Evolutionary conservation across 108 stramenopile species (phyloP), one percentile per base, ranked within the genome.

Genomic region (Thalassiosira profunda): DNA sequence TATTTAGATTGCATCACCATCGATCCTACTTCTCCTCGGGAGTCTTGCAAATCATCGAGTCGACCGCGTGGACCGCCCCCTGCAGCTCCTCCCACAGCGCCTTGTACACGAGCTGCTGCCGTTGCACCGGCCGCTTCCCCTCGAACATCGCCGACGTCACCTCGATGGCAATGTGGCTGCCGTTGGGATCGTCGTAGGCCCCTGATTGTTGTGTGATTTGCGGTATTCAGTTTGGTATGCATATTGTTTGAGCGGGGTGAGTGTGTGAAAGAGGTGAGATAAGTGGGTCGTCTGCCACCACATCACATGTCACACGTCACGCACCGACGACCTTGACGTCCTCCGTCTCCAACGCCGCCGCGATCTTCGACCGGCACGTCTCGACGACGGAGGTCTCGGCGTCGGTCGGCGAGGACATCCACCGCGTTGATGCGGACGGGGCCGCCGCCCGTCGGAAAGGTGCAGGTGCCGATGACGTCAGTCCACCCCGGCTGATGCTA

Each of bases 61-160:
- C 96, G 12, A 97, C 96, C 0, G 96, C 96, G 75, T 97, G 96
- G 11, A 97, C 91, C 0, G 93, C 77, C 5, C 93, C 93, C 46
- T 92, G 66, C 54, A 96, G 55, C 53, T 97, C 96, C 60, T 97
- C 92, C 96, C 96, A 97, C 34, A 97, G 81, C 12, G 96, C 96
- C 80, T 97, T 97, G 83, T 95, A 97, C 7, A 97, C 93, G 23
- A 97, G 72, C 47, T 95, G 93, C 61, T 95, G 94, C 44, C 96
- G 76, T 63, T 95, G 92, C 1, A 97, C 87, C 6, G 87, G 62
- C 37, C 90, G 67, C 62, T 95, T 95, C 20, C 96, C 94, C 42
- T 86, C 85, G 72, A 97, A 97, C 52, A 74, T 54, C 21, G 35
- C 48, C 9, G 92, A 92, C 10, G 87, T 85, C 10, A 95, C 92